A percentile compares a stretch with the other conserved stretches of the same genome.
These are phyloP conservation scores for Cicer cuneatum DNA, from an alignment of 306 rosid genomes.

Conservation along the genomic window DNA sequence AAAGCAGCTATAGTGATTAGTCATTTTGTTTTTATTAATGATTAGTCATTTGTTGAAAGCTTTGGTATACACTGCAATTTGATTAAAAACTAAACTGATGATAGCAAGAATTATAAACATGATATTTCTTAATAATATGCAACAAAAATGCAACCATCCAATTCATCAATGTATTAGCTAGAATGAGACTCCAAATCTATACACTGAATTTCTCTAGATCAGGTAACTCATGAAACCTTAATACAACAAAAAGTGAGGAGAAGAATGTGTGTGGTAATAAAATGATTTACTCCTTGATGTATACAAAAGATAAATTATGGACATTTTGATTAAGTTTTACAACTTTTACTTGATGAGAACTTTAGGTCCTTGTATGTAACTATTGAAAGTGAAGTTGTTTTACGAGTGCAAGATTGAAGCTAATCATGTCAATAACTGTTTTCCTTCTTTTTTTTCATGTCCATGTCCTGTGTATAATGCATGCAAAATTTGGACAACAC, in stretches of 20 bases:
- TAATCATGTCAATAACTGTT: constrained; percentile 17
- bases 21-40: no score
- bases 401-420: constrained; percentile 34
- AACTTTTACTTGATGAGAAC: neutral
- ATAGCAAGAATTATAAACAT: constrained; percentile 32
- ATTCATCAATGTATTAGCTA: constrained; percentile 33
- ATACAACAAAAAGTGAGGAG: constrained; percentile 5
- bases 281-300: constrained; percentile 34
- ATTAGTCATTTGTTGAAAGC: neutral
- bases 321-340: constrained; percentile 4
- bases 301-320: constrained; percentile 22
- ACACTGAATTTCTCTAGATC: constrained; percentile 41
- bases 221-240: constrained; percentile 23
- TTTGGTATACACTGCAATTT: neutral
- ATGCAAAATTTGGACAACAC: constrained; percentile 34
- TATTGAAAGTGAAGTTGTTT: constrained; percentile 12
- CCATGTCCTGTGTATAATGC: constrained; percentile 14
- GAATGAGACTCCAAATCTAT: constrained; percentile 10
- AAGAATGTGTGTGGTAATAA: neutral
- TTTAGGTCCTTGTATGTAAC: constrained; percentile 35
- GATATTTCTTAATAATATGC: constrained; percentile 26
- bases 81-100: neutral
- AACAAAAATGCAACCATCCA: constrained; percentile 36
- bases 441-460: constrained; percentile 21
- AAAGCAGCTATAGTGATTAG: no score